A percentile compares a stretch with the other conserved stretches of the same genome.
phyloP scores from a whole-genome alignment of 2,329 filamentous ascomycete species.

The Coniochaeta pulveracea region DNA sequence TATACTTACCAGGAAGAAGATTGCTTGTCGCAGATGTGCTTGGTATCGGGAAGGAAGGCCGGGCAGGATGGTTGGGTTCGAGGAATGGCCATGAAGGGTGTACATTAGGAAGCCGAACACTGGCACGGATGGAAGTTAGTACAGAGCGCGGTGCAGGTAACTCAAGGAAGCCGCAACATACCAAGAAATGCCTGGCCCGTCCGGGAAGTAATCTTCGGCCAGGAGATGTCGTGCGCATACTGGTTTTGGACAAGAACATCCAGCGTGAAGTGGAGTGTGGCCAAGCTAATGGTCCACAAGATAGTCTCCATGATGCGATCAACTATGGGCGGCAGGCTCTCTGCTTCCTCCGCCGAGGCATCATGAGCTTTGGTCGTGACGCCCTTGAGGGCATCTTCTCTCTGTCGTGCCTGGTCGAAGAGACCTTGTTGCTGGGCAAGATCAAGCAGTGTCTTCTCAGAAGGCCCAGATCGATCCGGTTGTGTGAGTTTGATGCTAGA shows the following conservation, averaged over 20 bases:
- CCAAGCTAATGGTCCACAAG: slow-evolving; percentile 50
- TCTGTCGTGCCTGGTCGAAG: slow-evolving; percentile 34
- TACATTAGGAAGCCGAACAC: slow-evolving; percentile 46
- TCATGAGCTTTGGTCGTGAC: slow-evolving; percentile 12
- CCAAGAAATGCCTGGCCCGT: slow-evolving; percentile 40
- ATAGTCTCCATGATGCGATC: slow-evolving; percentile 44
- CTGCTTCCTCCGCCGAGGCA: slow-evolving; percentile 19
- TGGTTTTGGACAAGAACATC: slow-evolving; percentile 72
- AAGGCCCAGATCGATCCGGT: slow-evolving; percentile 54
- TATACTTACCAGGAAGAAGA: slow-evolving; percentile 55
- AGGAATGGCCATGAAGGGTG: slow-evolving; percentile 40
- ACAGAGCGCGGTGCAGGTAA: too few species aligned
- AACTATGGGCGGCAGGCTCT: slow-evolving; percentile 27
- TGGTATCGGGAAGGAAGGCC: slow-evolving; percentile 35
- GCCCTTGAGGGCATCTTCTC: slow-evolving; percentile 25
- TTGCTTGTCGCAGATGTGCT: slow-evolving; percentile 35
- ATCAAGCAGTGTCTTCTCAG: slow-evolving; percentile 59
- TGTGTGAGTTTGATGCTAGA: slow-evolving; percentile 50
- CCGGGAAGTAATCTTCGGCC: slow-evolving; percentile 41
- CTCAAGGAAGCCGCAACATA: slow-evolving; percentile 22
- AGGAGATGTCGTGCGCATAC: slow-evolving; percentile 57
- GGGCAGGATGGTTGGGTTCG: slow-evolving; percentile 37
- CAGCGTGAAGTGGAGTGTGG: slow-evolving; percentile 65
- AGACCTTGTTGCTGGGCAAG: slow-evolving; percentile 55
- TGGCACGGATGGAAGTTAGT: slow-evolving; percentile 19